Conservation (phyloP, 495 filamentous ascomycete species). For the Xylaria bambusicola region DNA sequence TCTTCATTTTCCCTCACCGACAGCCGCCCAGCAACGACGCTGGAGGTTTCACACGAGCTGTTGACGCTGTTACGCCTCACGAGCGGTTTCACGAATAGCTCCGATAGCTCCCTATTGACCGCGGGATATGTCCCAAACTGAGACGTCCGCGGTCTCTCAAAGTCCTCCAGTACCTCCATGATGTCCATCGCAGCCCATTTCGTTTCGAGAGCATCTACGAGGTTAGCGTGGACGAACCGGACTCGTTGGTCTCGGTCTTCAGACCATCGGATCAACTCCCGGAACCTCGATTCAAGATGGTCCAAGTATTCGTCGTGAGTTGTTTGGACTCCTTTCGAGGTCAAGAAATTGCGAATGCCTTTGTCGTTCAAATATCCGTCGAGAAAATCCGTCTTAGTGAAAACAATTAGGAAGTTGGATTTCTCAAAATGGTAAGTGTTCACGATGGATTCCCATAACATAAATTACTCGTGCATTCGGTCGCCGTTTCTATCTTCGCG, state of each 20-base stretch:
- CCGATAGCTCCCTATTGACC: too few species aligned
- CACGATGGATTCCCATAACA: background rate
- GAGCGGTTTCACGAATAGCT: too few species aligned
- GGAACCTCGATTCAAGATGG: background rate
- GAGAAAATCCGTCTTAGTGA: constrained; percentile 9
- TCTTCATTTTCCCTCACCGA: too few species aligned
- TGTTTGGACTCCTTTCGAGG: background rate
- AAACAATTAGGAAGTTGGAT: background rate
- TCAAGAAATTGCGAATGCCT: background rate
- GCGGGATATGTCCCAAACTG: too few species aligned
- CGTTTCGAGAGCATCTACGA: background rate
- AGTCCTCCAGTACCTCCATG: background rate
- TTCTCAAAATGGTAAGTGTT: background rate
- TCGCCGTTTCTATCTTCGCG: background rate
- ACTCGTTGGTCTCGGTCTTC: background rate
- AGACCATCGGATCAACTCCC: background rate
- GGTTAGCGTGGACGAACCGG: background rate
- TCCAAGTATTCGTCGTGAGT: background rate
- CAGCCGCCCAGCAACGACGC: too few species aligned
- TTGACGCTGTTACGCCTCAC: too few species aligned
- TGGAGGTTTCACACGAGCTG: too few species aligned
- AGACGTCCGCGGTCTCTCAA: too few species aligned
- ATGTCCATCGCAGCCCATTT: background rate
- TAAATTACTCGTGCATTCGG: constrained; percentile 2
- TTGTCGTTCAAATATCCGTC: background rate